Evolutionary conservation across 2,329 filamentous ascomycete genomes (phyloP).

Genomic region (Pseudocercospora fijiensis): DNA sequence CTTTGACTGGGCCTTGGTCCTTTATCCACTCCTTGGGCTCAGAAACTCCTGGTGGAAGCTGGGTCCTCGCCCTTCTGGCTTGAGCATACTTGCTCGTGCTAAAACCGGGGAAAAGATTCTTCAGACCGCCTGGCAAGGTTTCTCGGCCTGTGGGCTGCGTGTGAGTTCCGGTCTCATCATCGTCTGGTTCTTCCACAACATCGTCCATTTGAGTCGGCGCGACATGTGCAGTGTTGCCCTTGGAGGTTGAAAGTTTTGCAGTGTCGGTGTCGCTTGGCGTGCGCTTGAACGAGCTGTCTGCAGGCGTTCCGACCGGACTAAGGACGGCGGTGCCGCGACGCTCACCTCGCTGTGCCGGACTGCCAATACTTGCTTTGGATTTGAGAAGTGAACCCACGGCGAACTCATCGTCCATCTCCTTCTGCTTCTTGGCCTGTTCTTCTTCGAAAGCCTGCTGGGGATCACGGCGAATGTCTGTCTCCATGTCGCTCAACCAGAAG

Average conservation of each 20-base stretch:
- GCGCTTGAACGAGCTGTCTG: constrained; percentile 16
- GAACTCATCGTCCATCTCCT: constrained; percentile 79
- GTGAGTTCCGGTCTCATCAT: constrained; percentile 49
- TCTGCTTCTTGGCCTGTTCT: constrained; percentile 79
- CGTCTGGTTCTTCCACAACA: constrained; percentile 48
- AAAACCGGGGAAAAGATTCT: constrained; percentile 76
- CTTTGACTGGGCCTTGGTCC: constrained; percentile 84
- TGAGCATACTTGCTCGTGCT: constrained; percentile 75
- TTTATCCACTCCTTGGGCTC: constrained; percentile 89
- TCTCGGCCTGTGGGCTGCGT: constrained; percentile 31
- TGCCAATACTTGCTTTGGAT: constrained; percentile 45
- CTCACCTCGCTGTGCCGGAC: constrained; percentile 36
- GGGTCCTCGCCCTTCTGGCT: constrained; percentile 48
- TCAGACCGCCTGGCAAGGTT: constrained; percentile 57
- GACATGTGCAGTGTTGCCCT: constrained; percentile 16
- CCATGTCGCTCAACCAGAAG: constrained; percentile 91
- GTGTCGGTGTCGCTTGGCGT: constrained; percentile 12
- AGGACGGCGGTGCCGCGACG: constrained; percentile 61
- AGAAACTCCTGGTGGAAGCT: constrained; percentile 81
- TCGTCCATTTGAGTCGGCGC: constrained; percentile 36
- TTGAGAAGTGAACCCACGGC: constrained; percentile 81
- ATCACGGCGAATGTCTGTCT: constrained; percentile 90
- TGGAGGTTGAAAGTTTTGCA: constrained; percentile 19
- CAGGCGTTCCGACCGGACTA: constrained; percentile 67
- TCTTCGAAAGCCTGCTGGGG: constrained; percentile 87